Percentiles rank a stretch among this genome's conserved stretches.
These are phyloP conservation scores for Cladosporium sp. DNA, from an alignment of 2,329 filamentous ascomycete genomes.

Conservation along the genomic window DNA sequence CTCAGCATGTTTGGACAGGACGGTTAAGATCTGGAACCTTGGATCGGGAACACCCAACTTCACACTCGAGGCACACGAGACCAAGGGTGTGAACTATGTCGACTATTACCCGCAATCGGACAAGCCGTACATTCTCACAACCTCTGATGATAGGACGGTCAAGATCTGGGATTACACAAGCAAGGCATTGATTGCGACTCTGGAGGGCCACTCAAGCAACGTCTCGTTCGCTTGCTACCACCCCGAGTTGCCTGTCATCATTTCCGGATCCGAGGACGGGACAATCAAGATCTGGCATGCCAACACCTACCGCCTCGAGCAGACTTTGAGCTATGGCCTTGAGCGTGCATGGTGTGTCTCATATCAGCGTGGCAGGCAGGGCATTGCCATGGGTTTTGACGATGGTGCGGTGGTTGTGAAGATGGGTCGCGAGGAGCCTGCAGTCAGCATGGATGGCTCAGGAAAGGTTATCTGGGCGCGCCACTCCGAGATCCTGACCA, in stretches of 20 bases:
- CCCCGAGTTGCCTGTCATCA: constrained; percentile 92
- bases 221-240: constrained; percentile 98
- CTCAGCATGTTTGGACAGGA: constrained; percentile 90
- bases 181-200: constrained; percentile 90
- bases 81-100: constrained; percentile 96
- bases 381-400: constrained; percentile 92
- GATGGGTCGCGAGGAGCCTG: constrained; percentile 93
- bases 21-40: constrained; percentile 96
- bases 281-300: constrained; percentile 98
- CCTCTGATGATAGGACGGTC: constrained; percentile 91
- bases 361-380: constrained; percentile 91
- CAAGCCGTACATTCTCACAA: constrained; percentile 86
- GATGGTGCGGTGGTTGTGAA: constrained; percentile 97
- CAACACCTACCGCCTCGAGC: constrained; percentile 93
- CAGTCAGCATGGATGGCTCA: constrained; percentile 93
- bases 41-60: constrained; percentile 93
- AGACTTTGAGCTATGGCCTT: constrained; percentile 90
- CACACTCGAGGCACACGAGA: constrained; percentile 93
- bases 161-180: constrained; percentile 99
- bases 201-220: constrained; percentile 96
- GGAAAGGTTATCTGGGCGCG: constrained; percentile 96
- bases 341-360: constrained; percentile 97
- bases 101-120: constrained; percentile 73
- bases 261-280: constrained; percentile 95
- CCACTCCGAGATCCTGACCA: constrained; percentile 90